phyloP scores from a whole-genome alignment of 805 yeast genomes.

The Grigorovia yakushimaensis region DNA sequence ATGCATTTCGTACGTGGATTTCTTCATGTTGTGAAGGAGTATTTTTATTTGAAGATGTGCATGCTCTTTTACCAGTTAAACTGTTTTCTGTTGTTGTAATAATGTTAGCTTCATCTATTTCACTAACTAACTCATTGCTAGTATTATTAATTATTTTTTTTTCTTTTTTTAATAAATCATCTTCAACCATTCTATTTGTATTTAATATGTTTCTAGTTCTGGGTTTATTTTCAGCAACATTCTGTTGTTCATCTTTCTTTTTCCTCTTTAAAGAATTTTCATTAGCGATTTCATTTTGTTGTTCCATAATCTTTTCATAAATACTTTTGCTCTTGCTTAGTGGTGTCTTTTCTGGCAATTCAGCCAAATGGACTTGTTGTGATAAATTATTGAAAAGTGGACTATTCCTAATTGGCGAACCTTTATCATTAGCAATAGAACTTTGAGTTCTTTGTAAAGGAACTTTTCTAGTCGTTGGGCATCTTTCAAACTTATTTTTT shows the following conservation, averaged over 20 bases:
- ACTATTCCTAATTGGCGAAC: conserved; percentile 22
- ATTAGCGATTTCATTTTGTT: neutral
- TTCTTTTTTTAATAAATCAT: neutral
- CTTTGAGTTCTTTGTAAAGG: conserved; percentile 20
- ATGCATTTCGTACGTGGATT: too few relatives aligned
- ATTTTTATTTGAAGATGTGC: neutral
- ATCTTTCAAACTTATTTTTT: conserved; percentile 1
- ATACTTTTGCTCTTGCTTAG: conserved; percentile 1
- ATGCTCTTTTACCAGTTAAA: neutral
- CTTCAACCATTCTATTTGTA: neutral
- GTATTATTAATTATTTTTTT: neutral
- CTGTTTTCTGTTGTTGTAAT: neutral
- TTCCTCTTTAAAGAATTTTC: neutral
- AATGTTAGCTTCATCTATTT: neutral
- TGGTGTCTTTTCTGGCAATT: conserved; percentile 14
- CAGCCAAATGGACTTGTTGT: conserved; percentile 22
- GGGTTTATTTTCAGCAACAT: neutral
- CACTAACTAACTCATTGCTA: neutral
- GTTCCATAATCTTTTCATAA: conserved; percentile 4
- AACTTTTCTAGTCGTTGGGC: neutral
- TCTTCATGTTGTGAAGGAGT: neutral
- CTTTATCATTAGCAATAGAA: conserved; percentile 27
- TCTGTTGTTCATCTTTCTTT: neutral
- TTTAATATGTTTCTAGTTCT: neutral
- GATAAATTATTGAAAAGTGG: conserved; percentile 11